Percentiles rank a stretch among this genome's conserved stretches.
phyloP scores from a whole-genome alignment of 2,329 filamentous ascomycete species.

The Sporothrix brasiliensis region DNA sequence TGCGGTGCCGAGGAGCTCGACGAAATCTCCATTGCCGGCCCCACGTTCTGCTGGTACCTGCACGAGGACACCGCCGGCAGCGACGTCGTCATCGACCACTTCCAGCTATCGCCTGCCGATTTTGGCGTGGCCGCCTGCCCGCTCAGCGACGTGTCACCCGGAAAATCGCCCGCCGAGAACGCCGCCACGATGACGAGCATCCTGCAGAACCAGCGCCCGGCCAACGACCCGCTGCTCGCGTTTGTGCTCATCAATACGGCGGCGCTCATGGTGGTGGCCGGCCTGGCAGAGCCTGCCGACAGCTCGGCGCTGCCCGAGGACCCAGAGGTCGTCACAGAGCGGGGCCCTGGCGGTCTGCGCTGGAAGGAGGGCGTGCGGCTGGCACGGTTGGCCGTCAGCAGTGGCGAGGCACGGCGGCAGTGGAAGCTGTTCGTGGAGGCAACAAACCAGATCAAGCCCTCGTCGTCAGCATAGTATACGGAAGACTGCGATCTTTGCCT shows the following conservation, averaged over 20 bases:
- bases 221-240: conserved; percentile 81
- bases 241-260: conserved; percentile 96
- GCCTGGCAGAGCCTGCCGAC: conserved; percentile 77
- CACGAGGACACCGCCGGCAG: conserved; percentile 46
- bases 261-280: conserved; percentile 80
- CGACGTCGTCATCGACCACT: conserved; percentile 67
- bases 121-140: conserved; percentile 80
- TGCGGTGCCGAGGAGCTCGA: conserved; percentile 92
- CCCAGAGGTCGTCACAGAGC: conserved; percentile 76
- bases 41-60: conserved; percentile 86
- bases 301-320: conserved; percentile 71
- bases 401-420: conserved; percentile 80
- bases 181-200: conserved; percentile 80
- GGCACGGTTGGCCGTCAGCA: conserved; percentile 85
- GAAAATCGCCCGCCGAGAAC: conserved; percentile 84
- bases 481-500: conserved; percentile 17
- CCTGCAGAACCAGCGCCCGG: conserved; percentile 69
- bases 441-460: conserved; percentile 57
- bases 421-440: conserved; percentile 83
- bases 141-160: conserved; percentile 76
- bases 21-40: conserved; percentile 89
- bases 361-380: conserved; percentile 95
- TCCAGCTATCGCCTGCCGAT: conserved; percentile 77
- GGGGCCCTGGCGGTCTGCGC: conserved; percentile 79
- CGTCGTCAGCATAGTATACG: background rate